Evolutionary conservation across 208 protist species (phyloP).

Genomic region (Leishmania aethiopica): DNA sequence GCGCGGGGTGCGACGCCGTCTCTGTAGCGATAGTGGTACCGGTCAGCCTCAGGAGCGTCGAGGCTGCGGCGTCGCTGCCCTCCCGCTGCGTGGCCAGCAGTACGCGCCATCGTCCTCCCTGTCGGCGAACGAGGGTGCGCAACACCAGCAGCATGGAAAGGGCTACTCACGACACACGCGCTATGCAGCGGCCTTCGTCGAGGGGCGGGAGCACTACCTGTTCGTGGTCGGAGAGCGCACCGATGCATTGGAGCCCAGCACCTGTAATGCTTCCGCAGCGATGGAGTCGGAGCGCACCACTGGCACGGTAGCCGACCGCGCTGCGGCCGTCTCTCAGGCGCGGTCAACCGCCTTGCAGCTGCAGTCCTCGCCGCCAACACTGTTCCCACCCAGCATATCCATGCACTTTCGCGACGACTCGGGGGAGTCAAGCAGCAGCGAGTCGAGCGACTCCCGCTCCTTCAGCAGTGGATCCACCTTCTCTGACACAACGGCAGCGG

Average conservation of each 20-base stretch:
- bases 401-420: conserved; percentile 1
- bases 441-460: neutral
- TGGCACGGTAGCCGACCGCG: neutral
- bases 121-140: neutral
- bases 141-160: neutral
- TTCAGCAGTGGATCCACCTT: conserved; percentile 11
- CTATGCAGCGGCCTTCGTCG: conserved; percentile 12
- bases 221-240: conserved; percentile 30
- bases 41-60: neutral
- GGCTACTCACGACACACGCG: neutral
- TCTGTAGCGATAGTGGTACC: neutral
- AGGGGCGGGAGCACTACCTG: conserved; percentile 31
- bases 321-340: neutral
- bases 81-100: conserved; percentile 20
- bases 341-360: neutral
- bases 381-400: neutral
- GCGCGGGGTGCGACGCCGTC: conserved; percentile 18
- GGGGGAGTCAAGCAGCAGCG: conserved; percentile 10
- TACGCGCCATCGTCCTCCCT: conserved; percentile 8
- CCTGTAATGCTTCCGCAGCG: neutral
- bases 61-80: conserved; percentile 17
- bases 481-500: neutral
- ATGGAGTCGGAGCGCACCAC: neutral
- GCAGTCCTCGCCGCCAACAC: neutral
- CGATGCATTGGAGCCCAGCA: neutral